Evolutionary conservation across 768 basidiomycete species (phyloP).

Genomic region (Amanita rubescens): DNA sequence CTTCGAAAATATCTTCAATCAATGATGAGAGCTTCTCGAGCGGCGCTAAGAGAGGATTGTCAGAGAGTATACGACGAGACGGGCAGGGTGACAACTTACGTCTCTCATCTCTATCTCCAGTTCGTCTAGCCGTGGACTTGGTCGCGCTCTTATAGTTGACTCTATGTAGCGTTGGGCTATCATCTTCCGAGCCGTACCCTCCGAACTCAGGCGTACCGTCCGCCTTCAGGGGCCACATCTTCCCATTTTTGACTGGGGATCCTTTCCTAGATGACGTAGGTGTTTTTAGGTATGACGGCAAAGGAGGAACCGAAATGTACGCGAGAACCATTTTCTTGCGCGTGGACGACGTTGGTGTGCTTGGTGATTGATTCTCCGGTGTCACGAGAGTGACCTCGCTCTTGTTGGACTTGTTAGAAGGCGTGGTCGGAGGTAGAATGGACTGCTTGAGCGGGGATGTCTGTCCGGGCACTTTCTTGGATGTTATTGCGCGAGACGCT

Average conservation of each 20-base stretch:
- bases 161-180: conserved; percentile 24
- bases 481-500: conserved; percentile 12
- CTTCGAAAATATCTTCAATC: conserved; percentile 84
- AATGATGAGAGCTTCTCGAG: conserved; percentile 70
- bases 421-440: not conserved
- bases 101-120: conserved; percentile 72
- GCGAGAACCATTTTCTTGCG: conserved; percentile 19
- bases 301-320: conserved; percentile 38
- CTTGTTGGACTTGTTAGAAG: not conserved
- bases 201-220: conserved; percentile 39
- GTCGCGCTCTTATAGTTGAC: conserved; percentile 23
- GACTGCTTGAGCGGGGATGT: conserved; percentile 6
- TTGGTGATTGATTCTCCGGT: not conserved
- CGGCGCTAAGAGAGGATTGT: conserved; percentile 36
- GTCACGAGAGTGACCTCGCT: not conserved
- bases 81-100: conserved; percentile 30
- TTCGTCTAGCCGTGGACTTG: conserved; percentile 49
- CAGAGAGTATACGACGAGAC: not conserved
- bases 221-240: conserved; percentile 25
- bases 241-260: not conserved
- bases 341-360: not conserved
- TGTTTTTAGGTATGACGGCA: conserved; percentile 26
- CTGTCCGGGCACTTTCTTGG: not conserved
- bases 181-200: conserved; percentile 52
- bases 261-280: conserved; percentile 32